phyloP scores from a whole-genome alignment of 371 early-diverging fungal genomes.

The Capniomyces stellatus region DNA sequence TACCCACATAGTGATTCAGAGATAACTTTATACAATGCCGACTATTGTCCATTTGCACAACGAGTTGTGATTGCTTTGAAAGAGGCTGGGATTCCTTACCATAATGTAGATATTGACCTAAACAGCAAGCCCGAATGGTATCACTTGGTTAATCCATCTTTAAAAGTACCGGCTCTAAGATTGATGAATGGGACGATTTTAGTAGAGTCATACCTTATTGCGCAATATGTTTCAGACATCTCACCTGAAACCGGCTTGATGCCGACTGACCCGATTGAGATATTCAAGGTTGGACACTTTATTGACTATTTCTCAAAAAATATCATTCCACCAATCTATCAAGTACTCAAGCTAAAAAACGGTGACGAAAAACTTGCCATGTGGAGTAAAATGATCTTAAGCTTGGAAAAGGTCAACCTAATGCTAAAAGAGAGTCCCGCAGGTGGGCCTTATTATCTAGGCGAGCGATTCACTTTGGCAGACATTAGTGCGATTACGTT shows the following conservation, averaged over 20 bases:
- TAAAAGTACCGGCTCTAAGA: slow-evolving; percentile 49
- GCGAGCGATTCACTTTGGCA: slow-evolving; percentile 33
- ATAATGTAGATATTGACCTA: slow-evolving; percentile 36
- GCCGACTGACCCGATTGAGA: neutral
- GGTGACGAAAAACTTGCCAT: neutral
- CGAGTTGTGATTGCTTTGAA: slow-evolving; percentile 35
- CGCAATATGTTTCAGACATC: slow-evolving; percentile 70
- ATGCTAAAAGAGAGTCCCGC: slow-evolving; percentile 26
- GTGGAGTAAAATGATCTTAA: neutral
- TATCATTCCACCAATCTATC: neutral
- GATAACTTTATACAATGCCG: slow-evolving; percentile 29
- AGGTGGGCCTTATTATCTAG: slow-evolving; percentile 41
- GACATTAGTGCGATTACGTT: slow-evolving; percentile 37
- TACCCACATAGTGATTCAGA: no score
- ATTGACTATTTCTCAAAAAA: neutral
- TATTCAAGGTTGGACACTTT: neutral
- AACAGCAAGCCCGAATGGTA: slow-evolving; percentile 43
- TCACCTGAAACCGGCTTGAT: slow-evolving; percentile 1
- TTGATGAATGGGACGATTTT: slow-evolving; percentile 37
- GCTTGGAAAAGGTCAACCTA: slow-evolving; percentile 17
- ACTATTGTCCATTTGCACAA: slow-evolving; percentile 43
- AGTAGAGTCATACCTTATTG: slow-evolving; percentile 57
- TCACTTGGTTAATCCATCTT: slow-evolving; percentile 43
- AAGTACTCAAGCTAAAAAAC: slow-evolving; percentile 7
- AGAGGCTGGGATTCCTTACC: slow-evolving; percentile 28